Percentiles rank a stretch among this genome's conserved stretches.
phyloP scores from a whole-genome alignment of 257 asterid species.

The Solanum lignicaule region DNA sequence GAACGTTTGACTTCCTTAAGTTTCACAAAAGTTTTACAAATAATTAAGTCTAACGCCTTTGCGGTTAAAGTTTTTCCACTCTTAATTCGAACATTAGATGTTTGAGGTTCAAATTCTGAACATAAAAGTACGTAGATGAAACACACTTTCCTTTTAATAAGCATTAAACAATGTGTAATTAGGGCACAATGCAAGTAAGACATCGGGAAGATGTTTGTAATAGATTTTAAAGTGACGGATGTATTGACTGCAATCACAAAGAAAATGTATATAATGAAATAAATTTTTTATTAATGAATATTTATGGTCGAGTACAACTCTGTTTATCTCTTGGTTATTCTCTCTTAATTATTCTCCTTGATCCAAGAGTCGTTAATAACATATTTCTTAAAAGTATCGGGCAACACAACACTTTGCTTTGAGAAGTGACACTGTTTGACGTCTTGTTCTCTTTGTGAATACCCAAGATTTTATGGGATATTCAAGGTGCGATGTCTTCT shows the following conservation, averaged over 20 bases:
- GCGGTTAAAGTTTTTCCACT: not conserved
- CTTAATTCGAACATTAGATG: not conserved
- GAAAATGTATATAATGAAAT: not conserved
- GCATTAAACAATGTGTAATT: not conserved
- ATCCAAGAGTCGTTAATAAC: no score
- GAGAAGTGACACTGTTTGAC: not conserved
- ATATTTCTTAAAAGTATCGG: not conserved
- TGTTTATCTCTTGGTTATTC: not conserved
- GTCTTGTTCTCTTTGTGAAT: not conserved
- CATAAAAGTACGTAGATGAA: not conserved
- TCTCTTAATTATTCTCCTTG: not conserved
- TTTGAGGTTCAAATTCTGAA: not conserved
- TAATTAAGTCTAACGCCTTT: not conserved
- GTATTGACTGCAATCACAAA: not conserved
- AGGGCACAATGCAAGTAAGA: not conserved
- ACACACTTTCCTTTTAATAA: no score
- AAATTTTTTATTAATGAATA: no score
- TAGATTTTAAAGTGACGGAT: not conserved
- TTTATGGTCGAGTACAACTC: no score
- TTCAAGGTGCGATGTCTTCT: rapidly evolving
- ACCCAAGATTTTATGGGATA: not conserved
- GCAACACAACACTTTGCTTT: not conserved
- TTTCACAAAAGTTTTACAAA: not conserved
- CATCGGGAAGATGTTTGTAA: not conserved
- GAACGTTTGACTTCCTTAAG: not conserved